Conservation (phyloP, 2,329 filamentous ascomycete genomes). For the Xylariaceae sp. region DNA sequence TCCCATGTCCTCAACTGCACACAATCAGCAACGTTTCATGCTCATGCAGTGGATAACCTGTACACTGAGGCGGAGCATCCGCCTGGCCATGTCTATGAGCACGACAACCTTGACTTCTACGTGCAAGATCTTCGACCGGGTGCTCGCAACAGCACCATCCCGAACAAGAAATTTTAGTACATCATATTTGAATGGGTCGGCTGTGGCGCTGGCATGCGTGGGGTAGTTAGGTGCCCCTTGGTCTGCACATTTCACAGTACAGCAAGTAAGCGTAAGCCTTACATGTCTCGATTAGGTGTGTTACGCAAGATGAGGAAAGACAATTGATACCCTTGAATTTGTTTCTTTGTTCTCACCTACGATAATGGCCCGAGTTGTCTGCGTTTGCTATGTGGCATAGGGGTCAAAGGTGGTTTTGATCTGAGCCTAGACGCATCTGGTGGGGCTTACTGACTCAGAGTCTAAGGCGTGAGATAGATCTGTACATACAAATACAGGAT, state of each 20-base stretch:
- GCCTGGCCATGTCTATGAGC: conserved; percentile 72
- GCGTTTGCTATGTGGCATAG: conserved; percentile 21
- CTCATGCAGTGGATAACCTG: conserved; percentile 68
- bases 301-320: conserved; percentile 4
- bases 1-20: conserved; percentile 82
- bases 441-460: conserved; percentile 4
- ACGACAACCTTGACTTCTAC: conserved; percentile 65
- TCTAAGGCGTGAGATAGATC: background rate
- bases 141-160: conserved; percentile 29
- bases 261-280: background rate
- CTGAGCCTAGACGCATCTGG: conserved; percentile 18
- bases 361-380: background rate
- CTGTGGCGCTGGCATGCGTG: conserved; percentile 25
- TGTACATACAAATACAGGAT: no score
- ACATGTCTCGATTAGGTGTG: conserved; percentile 10
- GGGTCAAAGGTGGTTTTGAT: conserved; percentile 11
- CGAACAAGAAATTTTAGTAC: conserved; percentile 39
- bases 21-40: conserved; percentile 83
- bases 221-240: conserved; percentile 17
- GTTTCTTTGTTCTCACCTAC: background rate
- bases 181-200: conserved; percentile 34
- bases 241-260: conserved; percentile 5
- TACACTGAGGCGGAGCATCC: conserved; percentile 77
- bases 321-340: conserved; percentile 19
- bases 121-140: conserved; percentile 59